These are phyloP conservation scores for Escovopsis sp. DNA, from an alignment of 2,329 filamentous ascomycete species.

Conservation along the genomic window DNA sequence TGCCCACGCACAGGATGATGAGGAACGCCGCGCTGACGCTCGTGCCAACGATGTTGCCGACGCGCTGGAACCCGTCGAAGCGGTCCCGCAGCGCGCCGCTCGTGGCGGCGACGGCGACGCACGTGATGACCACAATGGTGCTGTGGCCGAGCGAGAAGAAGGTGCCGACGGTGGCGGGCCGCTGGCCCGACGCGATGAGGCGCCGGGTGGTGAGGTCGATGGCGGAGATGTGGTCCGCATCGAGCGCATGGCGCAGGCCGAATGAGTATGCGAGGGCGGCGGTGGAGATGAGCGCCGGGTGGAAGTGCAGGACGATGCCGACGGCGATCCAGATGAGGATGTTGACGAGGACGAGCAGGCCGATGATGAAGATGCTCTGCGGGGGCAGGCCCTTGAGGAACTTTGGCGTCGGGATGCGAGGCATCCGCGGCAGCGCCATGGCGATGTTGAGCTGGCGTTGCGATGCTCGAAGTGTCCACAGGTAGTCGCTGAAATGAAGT, in stretches of 20 bases:
- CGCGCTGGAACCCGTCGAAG: conserved; percentile 63
- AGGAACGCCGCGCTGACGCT: conserved; percentile 74
- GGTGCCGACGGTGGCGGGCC: conserved; percentile 81
- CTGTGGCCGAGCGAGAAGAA: conserved; percentile 92
- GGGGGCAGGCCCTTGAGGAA: conserved; percentile 18
- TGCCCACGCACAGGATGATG: conserved; percentile 67
- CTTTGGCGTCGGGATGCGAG: conserved; percentile 10
- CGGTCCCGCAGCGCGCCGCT: conserved; percentile 66
- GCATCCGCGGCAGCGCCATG: background rate
- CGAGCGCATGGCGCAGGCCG: conserved; percentile 84
- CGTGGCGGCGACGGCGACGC: conserved; percentile 81
- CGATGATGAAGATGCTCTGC: conserved; percentile 33
- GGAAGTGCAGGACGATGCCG: conserved; percentile 36
- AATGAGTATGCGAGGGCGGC: conserved; percentile 78
- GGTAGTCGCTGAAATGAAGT: too few species aligned
- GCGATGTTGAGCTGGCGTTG: background rate
- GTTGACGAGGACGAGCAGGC: conserved; percentile 35
- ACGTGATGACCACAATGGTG: conserved; percentile 83
- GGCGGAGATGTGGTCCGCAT: conserved; percentile 78
- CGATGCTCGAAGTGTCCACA: too few species aligned
- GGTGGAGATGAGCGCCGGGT: conserved; percentile 55
- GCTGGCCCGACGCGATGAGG: conserved; percentile 70
- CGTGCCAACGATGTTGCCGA: conserved; percentile 83
- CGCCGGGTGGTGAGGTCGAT: conserved; percentile 93
- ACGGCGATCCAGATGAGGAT: conserved; percentile 37